Conservation (phyloP, 768 basidiomycete genomes). For the Boletus coccyginus region DNA sequence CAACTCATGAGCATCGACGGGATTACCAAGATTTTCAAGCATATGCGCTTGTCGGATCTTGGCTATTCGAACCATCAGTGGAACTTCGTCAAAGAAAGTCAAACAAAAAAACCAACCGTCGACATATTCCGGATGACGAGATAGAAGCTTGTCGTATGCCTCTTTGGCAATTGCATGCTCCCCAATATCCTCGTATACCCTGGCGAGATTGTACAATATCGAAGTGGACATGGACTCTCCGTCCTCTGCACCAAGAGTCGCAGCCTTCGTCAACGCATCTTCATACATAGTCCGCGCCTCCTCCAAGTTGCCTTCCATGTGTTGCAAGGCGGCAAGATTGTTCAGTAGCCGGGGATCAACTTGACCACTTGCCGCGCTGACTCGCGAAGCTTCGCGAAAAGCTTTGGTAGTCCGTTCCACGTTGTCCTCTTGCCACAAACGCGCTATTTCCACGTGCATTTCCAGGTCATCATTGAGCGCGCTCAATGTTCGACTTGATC, state of each 20-base stretch:
- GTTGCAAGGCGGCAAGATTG: constrained; percentile 74
- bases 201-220: constrained; percentile 86
- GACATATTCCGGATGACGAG: constrained; percentile 93
- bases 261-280: constrained; percentile 61
- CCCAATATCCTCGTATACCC: constrained; percentile 85
- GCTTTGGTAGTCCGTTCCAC: constrained; percentile 71
- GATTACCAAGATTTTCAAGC: constrained; percentile 62
- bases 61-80: constrained; percentile 46
- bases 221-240: constrained; percentile 77
- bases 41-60: constrained; percentile 91
- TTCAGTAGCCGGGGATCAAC: constrained; percentile 71
- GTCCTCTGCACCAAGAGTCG: constrained; percentile 41
- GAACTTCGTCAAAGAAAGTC: background rate
- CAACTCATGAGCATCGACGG: constrained; percentile 82
- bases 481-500: constrained; percentile 40
- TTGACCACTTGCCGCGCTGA: constrained; percentile 50
- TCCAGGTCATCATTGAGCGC: constrained; percentile 76
- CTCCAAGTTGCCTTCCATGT: constrained; percentile 58
- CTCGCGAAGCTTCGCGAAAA: constrained; percentile 67
- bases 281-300: constrained; percentile 71
- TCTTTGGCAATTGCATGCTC: constrained; percentile 72
- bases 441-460: constrained; percentile 88
- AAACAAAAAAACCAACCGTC: constrained; percentile 64
- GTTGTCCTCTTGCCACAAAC: constrained; percentile 82
- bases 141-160: constrained; percentile 82